phyloP scores from a whole-genome alignment of 257 asterid species.

The Dorcoceras hygrometricum region DNA sequence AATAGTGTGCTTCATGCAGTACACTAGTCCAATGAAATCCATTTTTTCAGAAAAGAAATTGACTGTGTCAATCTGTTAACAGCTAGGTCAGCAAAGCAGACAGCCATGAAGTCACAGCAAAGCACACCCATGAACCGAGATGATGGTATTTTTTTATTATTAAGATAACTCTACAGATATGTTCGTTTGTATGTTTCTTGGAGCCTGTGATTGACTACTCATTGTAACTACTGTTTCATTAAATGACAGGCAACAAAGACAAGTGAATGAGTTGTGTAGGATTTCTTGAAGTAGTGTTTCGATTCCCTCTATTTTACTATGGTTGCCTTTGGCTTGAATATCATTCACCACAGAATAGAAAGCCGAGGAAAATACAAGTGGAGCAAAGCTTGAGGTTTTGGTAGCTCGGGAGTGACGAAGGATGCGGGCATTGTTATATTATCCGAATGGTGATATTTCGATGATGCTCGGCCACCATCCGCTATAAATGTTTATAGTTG shows the following conservation, averaged over 20 bases:
- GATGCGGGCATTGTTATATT: background rate
- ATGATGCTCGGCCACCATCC: background rate
- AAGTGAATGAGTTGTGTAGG: conserved; percentile 28
- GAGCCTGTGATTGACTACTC: conserved; percentile 21
- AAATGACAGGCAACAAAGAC: conserved; percentile 42
- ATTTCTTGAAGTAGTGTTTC: conserved; percentile 8
- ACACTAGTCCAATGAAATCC: conserved; percentile 6
- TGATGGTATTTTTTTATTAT: conserved; percentile 43
- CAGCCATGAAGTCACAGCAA: conserved; percentile 40
- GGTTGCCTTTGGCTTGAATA: background rate
- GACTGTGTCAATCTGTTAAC: conserved; percentile 25
- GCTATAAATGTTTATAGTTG: background rate
- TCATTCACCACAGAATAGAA: background rate
- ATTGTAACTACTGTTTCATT: conserved; percentile 14
- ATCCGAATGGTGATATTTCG: background rate
- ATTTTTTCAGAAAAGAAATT: background rate
- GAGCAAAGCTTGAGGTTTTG: background rate
- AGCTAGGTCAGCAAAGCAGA: conserved; percentile 54
- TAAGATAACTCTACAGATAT: background rate
- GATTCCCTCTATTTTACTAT: conserved; percentile 6
- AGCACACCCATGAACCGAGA: conserved; percentile 26
- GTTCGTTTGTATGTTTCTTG: background rate
- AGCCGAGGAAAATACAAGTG: background rate
- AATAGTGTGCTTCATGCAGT: background rate
- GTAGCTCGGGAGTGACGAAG: background rate